phyloP scores from a whole-genome alignment of 2,329 filamentous ascomycete species.

The Akanthomyces dipterigenus region DNA sequence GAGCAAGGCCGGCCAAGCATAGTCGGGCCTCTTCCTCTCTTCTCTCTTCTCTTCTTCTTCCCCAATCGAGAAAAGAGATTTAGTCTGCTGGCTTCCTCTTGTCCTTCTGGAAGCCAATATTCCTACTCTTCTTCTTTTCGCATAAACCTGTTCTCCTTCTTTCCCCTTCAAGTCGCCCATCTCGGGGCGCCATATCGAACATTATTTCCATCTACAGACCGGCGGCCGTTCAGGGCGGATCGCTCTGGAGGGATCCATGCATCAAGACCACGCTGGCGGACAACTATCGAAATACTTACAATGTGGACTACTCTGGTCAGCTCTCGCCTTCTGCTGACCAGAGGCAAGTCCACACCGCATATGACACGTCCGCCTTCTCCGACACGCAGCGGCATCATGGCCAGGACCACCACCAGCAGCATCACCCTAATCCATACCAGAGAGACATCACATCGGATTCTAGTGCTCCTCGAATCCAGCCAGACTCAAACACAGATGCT shows the following conservation, averaged over 20 bases:
- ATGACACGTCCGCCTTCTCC: constrained; percentile 42
- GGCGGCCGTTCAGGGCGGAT: constrained; percentile 66
- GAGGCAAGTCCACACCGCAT: constrained; percentile 57
- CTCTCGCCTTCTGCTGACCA: constrained; percentile 59
- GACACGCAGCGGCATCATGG: constrained; percentile 29
- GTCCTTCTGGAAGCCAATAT: not conserved
- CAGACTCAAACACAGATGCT: constrained; percentile 1
- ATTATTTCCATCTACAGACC: constrained; percentile 56
- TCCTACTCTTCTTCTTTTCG: not conserved
- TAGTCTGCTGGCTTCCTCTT: constrained; percentile 3
- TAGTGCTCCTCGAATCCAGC: constrained; percentile 7
- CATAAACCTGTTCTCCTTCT: not conserved
- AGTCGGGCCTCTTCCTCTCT: not conserved
- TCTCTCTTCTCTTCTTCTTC: not conserved
- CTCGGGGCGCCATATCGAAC: constrained; percentile 42
- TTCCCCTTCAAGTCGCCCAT: constrained; percentile 36
- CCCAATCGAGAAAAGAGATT: not conserved
- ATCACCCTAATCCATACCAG: constrained; percentile 14
- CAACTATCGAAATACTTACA: constrained; percentile 68
- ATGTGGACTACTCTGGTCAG: constrained; percentile 68
- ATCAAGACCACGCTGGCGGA: constrained; percentile 65
- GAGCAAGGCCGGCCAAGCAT: constrained; percentile 6
- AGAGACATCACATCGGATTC: constrained; percentile 7
- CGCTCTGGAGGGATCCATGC: constrained; percentile 73
- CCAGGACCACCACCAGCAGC: constrained; percentile 21